Evolutionary conservation across 1,284 basidiomycete genomes (phyloP).

Genomic region (Rhodotorula sp.): DNA sequence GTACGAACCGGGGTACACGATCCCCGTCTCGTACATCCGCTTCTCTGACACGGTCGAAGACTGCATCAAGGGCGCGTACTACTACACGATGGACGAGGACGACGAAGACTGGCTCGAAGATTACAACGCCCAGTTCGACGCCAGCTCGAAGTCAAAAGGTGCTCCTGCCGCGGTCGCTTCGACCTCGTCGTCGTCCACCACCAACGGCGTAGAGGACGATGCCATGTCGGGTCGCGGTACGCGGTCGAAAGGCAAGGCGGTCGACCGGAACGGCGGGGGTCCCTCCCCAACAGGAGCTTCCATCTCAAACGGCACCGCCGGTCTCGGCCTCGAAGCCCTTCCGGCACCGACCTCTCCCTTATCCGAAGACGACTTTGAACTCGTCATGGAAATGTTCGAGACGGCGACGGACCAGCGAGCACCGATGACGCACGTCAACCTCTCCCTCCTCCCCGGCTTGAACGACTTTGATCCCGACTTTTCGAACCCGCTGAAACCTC

Average conservation of each 20-base stretch:
- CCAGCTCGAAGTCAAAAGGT: background rate
- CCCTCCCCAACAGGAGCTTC: background rate
- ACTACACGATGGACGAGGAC: constrained; percentile 94
- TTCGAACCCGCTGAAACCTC: constrained; percentile 17
- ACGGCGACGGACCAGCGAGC: constrained; percentile 82
- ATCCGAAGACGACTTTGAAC: constrained; percentile 87
- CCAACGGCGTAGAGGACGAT: constrained; percentile 27
- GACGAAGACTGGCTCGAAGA: constrained; percentile 91
- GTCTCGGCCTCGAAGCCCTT: constrained; percentile 39
- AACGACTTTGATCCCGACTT: constrained; percentile 64
- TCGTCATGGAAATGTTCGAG: constrained; percentile 93
- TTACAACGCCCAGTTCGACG: constrained; percentile 60
- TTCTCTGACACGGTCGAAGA: constrained; percentile 90
- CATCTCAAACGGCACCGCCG: constrained; percentile 26
- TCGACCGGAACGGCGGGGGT: constrained; percentile 43
- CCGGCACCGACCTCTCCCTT: constrained; percentile 56
- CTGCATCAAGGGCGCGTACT: constrained; percentile 60
- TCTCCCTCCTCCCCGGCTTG: constrained; percentile 64
- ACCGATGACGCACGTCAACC: constrained; percentile 79
- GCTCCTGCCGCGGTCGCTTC: background rate
- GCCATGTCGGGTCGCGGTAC: background rate
- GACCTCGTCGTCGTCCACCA: background rate
- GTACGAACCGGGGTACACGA: constrained; percentile 69
- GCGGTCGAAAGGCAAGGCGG: background rate
- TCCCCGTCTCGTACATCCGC: constrained; percentile 75